These are phyloP conservation scores for Fraxinus americana DNA, from an alignment of 257 asterid genomes.

Conservation along the genomic window DNA sequence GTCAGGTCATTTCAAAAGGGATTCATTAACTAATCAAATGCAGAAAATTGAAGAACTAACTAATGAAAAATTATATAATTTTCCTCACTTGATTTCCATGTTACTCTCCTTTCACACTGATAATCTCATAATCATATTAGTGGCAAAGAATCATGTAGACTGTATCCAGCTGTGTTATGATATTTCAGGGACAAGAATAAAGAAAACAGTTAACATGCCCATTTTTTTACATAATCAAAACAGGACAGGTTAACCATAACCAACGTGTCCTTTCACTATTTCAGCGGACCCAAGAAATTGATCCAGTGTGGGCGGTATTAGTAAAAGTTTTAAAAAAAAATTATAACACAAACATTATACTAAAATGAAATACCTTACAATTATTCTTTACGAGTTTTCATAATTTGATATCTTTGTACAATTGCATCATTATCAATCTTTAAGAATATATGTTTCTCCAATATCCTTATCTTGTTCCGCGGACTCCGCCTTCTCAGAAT, in stretches of 20 bases:
- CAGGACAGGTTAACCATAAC: not conserved
- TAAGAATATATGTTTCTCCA: too few species aligned
- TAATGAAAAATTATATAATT: not conserved
- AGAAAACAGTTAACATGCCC: not conserved
- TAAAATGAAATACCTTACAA: too few species aligned
- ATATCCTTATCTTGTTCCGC: too few species aligned
- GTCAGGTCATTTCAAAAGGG: slow-evolving; percentile 1
- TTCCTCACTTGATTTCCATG: not conserved
- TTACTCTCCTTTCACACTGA: not conserved
- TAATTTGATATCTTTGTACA: too few species aligned
- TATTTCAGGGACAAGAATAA: not conserved
- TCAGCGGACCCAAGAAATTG: not conserved
- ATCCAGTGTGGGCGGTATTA: too few species aligned
- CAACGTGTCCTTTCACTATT: not conserved
- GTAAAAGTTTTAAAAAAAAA: too few species aligned
- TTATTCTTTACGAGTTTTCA: too few species aligned
- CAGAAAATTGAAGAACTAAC: not conserved
- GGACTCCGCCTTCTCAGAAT: slow-evolving; percentile 11
- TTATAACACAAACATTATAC: too few species aligned
- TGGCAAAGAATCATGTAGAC: not conserved
- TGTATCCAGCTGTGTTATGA: not conserved
- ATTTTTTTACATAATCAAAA: not conserved
- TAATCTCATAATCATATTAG: not conserved
- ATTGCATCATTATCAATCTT: too few species aligned
- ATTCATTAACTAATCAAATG: not conserved